Conservation (phyloP, 2,329 filamentous ascomycete species). For the Tolypocladium tundrense region DNA sequence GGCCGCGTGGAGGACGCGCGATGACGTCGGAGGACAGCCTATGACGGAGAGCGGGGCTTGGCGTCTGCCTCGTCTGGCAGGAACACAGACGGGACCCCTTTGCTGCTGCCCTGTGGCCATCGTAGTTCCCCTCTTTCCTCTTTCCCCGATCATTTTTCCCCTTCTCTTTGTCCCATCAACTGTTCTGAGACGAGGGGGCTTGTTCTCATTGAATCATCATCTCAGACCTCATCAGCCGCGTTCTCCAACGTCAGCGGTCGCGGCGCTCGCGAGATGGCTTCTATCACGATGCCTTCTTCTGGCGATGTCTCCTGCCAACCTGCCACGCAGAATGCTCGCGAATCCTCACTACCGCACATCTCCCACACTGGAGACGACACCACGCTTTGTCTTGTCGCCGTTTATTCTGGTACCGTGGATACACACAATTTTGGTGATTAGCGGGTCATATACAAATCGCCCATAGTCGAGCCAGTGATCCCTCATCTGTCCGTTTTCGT, state of each 20-base stretch:
- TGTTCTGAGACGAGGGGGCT: no score
- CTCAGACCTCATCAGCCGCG: no score
- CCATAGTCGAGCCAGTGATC: not conserved
- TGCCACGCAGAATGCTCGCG: not conserved
- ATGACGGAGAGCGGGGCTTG: not conserved
- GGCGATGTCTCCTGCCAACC: not conserved
- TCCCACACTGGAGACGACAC: not conserved
- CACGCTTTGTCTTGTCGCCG: not conserved
- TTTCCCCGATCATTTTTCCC: not conserved
- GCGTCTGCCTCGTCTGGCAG: not conserved
- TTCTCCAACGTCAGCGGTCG: not conserved
- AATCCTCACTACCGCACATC: not conserved
- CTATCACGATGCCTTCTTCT: not conserved
- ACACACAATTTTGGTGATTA: not conserved
- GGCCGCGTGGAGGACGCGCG: not conserved
- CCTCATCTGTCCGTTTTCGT: not conserved
- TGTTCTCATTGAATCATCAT: not conserved
- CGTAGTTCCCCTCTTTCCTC: no score
- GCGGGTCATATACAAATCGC: not conserved
- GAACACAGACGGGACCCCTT: not conserved
- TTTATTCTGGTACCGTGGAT: not conserved
- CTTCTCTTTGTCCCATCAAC: no score
- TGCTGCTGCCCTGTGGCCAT: not conserved
- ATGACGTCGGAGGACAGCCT: not conserved
- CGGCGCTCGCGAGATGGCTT: not conserved